A percentile compares a stretch with the other conserved stretches of the same genome.
Conservation (phyloP, 768 basidiomycete species). For the Tulasnella sp. region DNA sequence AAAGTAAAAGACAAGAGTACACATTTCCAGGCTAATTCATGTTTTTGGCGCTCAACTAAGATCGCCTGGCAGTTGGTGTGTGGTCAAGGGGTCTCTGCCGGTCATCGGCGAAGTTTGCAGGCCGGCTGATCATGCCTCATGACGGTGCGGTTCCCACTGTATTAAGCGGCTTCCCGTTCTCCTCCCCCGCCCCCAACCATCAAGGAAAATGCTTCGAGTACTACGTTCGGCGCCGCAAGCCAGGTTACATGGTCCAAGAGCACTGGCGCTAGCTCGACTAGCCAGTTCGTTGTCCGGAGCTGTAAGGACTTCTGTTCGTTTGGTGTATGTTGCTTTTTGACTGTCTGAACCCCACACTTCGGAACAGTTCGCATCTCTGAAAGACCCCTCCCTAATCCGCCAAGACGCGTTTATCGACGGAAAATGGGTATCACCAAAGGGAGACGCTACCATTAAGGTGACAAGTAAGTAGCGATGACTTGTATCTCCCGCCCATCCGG, state of each 20-base stretch:
- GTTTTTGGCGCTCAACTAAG: background rate
- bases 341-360: background rate
- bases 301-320: background rate
- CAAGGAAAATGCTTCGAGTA: constrained; percentile 6
- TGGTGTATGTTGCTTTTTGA: background rate
- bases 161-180: background rate
- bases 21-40: no score
- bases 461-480: constrained; percentile 55
- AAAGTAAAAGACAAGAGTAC: background rate
- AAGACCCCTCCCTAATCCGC: constrained; percentile 70
- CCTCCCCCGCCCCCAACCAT: background rate
- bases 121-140: background rate
- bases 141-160: constrained; percentile 2
- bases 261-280: background rate
- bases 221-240: background rate
- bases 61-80: background rate
- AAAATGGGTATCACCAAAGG: constrained; percentile 78
- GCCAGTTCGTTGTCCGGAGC: constrained; percentile 4
- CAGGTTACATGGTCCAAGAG: background rate
- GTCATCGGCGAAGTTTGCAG: background rate
- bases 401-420: constrained; percentile 78
- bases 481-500: background rate
- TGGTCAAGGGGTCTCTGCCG: background rate
- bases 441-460: constrained; percentile 67
- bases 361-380: constrained; percentile 45